Conservation (phyloP, 352 stramenopile genomes). For the Halophytophthora polymorphica region DNA sequence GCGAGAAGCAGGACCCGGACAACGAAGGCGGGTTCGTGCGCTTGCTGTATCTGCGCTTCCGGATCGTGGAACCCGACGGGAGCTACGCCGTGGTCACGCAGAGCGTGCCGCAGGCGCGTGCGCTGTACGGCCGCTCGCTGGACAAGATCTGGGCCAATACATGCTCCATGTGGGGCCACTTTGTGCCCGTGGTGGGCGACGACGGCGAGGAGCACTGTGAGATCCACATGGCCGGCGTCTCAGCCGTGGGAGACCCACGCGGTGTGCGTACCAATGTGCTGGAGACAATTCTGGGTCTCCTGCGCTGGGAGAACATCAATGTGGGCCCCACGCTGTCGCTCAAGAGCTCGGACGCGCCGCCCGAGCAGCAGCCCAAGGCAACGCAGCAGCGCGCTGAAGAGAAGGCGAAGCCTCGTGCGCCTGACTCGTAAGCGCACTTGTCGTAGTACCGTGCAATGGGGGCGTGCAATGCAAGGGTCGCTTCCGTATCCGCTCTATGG, state of each 20-base stretch:
- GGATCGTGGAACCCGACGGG: slow-evolving; percentile 34
- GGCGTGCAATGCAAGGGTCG: no score
- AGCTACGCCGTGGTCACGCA: slow-evolving; percentile 37
- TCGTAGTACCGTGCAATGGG: no score
- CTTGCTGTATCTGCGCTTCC: slow-evolving; percentile 46
- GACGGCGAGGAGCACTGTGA: slow-evolving; percentile 34
- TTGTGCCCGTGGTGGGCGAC: slow-evolving; percentile 23
- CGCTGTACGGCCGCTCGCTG: neutral
- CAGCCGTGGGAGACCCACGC: slow-evolving; percentile 24
- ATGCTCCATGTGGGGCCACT: slow-evolving; percentile 35
- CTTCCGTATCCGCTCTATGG: neutral
- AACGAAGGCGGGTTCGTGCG: slow-evolving; percentile 25
- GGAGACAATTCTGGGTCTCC: slow-evolving; percentile 54
- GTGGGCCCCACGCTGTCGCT: slow-evolving; percentile 36
- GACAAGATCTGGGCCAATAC: slow-evolving; percentile 40
- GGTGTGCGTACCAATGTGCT: slow-evolving; percentile 34
- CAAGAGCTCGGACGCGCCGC: slow-evolving; percentile 6
- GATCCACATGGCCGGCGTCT: slow-evolving; percentile 36
- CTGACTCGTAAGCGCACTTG: neutral
- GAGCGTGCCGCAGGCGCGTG: slow-evolving; percentile 19
- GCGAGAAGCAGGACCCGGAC: slow-evolving; percentile 32
- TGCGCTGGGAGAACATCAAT: slow-evolving; percentile 56
- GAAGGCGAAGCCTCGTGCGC: no score
- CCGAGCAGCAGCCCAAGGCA: neutral
- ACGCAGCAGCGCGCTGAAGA: neutral